These are phyloP conservation scores for Lotus japonicus DNA, from an alignment of 306 rosid genomes.

Conservation along the genomic window DNA sequence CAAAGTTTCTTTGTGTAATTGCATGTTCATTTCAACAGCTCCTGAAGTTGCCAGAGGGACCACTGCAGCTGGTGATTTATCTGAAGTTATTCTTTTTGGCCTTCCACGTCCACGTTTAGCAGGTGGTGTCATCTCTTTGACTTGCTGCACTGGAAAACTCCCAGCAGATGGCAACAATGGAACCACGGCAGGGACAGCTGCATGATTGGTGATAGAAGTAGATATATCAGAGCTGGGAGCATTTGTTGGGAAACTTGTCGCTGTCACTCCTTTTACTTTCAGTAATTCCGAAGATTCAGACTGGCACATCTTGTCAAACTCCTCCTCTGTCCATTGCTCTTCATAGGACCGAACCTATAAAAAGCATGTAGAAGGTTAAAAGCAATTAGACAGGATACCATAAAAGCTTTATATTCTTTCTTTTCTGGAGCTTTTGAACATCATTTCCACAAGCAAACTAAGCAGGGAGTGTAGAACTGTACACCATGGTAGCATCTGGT, in stretches of 20 bases:
- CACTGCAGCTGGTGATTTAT: conserved; percentile 34
- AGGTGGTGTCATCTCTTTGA: conserved; percentile 64
- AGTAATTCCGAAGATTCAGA: conserved; percentile 67
- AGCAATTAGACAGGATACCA: not conserved
- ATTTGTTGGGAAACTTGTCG: conserved; percentile 25
- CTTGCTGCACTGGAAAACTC: conserved; percentile 39
- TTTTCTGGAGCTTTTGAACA: not conserved
- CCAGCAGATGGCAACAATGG: conserved; percentile 33
- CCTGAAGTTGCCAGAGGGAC: conserved; percentile 38
- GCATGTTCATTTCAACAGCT: conserved; percentile 35
- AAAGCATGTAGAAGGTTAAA: not conserved
- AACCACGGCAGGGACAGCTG: conserved; percentile 29
- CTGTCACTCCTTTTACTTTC: conserved; percentile 41
- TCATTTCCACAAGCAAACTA: not conserved
- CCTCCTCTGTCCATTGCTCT: conserved; percentile 98
- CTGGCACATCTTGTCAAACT: conserved; percentile 89
- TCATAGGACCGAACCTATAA: conserved; percentile 83
- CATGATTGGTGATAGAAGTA: conserved; percentile 33
- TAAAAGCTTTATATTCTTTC: not conserved
- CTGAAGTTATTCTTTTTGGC: conserved; percentile 60
- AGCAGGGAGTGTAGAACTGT: not conserved
- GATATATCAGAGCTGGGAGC: conserved; percentile 30
- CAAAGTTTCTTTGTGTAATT: conserved; percentile 29
- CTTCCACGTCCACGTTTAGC: conserved; percentile 89
- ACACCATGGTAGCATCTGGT: not conserved